Base-by-base conservation (phyloP, 1,139 yeast genomes). In the Blastobotrys malaysiensis region DNA sequence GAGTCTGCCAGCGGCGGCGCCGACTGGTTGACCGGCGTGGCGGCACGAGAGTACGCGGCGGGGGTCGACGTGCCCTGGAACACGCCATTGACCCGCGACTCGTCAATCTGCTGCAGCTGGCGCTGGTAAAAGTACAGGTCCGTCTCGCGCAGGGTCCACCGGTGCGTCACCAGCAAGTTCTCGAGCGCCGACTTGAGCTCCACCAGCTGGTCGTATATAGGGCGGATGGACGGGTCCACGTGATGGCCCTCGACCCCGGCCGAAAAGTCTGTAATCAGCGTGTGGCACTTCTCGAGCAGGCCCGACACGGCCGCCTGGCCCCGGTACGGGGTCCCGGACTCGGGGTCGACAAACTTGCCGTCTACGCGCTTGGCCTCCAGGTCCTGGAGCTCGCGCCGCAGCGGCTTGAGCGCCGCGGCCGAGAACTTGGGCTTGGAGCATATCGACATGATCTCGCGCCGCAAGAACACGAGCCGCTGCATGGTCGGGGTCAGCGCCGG, bases 111-210 rank as follows among this genome's bases (percentile, higher is more conserved):
- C 63, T 83, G 84, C 59, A 91, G 74, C 59, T 77, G 77, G 65
- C 84, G 82, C 69, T 90, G 96, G 68, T 87, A 91, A 53, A 79
- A 78, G 72, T 87, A 93, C 61, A 93, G 76, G 71, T 93, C 99
- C 0, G 98, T 93, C 66, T 90, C 96, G 66, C 99, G 81, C 71
- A 93, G 76, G 1, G 98, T 91, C 99, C 99, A 93, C 69, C 98
- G 81, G 72, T 97, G 84, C 2, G 99, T 93, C 39, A 93, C 82
- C 60, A 90, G 76, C 61, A 93, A 74, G 62, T 88, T 88, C 63
- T 88, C 96, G 59, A 93, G 76, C 19, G 84, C 84, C 22, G 81
- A 76, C 69, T 89, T 88, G 62, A 89, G 76, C 48, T 79, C 81
- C 43, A 81, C 74, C 60, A 93, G 75, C 59, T 76, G 73, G 49